A percentile compares a stretch with the other conserved stretches of the same genome.
These are phyloP conservation scores for Cydonia oblonga DNA, from an alignment of 331 rosid genomes.

Conservation along the genomic window DNA sequence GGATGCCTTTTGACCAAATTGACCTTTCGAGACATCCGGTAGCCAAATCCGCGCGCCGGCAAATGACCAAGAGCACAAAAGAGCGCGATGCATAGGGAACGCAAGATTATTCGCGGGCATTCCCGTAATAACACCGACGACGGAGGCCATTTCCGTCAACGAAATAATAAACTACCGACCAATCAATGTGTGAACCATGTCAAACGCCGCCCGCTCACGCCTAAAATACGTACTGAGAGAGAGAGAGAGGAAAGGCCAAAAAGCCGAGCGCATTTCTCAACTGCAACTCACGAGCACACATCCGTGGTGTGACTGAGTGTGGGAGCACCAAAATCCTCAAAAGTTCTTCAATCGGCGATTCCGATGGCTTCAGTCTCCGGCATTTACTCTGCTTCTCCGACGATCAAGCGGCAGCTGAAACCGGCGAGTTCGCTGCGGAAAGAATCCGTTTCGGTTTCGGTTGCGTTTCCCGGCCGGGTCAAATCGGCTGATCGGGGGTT, in stretches of 20 bases:
- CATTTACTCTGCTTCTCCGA: slow-evolving; percentile 60
- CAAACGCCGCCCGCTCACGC: slow-evolving; percentile 12
- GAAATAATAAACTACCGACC: slow-evolving; percentile 2
- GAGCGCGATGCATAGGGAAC: not conserved
- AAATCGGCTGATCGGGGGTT: slow-evolving; percentile 17
- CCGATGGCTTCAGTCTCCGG: slow-evolving; percentile 75
- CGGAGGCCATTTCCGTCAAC: not conserved
- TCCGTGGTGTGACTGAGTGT: slow-evolving; percentile 3
- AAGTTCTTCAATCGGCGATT: not conserved
- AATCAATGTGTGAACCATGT: slow-evolving; percentile 23
- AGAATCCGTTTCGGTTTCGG: slow-evolving; percentile 16
- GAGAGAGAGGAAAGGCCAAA: not conserved
- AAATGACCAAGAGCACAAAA: not conserved
- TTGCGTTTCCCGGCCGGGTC: slow-evolving; percentile 30
- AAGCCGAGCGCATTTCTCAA: not conserved
- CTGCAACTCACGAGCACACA: not conserved
- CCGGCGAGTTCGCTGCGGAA: slow-evolving; percentile 10
- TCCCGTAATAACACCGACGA: not conserved
- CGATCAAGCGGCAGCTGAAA: slow-evolving; percentile 34
- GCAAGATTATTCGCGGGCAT: slow-evolving; percentile 14
- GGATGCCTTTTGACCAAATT: not conserved
- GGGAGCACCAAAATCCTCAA: not conserved
- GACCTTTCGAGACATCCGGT: not conserved
- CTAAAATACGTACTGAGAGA: not conserved
- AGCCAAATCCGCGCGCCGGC: not conserved